Evolutionary conservation across 257 asterid genomes (phyloP), one percentile per base, ranked within the genome.

Genomic region (Fraxinus quadrangulata): DNA sequence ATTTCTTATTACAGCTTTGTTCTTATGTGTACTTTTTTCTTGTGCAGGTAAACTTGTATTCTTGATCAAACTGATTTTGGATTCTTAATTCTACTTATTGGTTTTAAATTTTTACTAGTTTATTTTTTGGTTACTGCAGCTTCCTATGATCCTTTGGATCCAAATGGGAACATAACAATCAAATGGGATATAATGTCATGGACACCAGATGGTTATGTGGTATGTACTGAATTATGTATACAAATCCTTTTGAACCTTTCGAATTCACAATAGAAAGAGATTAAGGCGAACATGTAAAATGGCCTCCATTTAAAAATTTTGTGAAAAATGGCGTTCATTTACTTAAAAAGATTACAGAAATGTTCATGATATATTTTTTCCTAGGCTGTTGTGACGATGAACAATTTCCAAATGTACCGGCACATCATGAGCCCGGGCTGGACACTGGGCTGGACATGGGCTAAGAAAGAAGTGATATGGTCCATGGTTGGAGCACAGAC

Each of bases 131-230:
- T 56, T 21, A 5, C 72, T 78, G 83, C 91, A 91, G 97, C 71
- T 73, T 97, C 97, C 5, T 94, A 91, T 81, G 99, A 94, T 78
- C 94, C 99, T 24, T 74, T 92, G 84, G 99, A 94, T 90, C 99
- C 99, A 0, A 90, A 72, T 28, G 99, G 99, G 70, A 92, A 94
- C 86, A 87, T 94, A 78, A 94, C 99, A 11, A 90, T 94, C 86
- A 94, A 88, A 89, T 94, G 99, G 99, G 99, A 94, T 75, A 70
- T 94, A 10, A 87, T 92, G 92, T 85, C 96, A 33, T 94, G 99
- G 99, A 91, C 97, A 51, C 88, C 96, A 13, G 99, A 94, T 81
- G 99, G 99, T 70, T 94, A 91, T 79, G 97, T 91, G 85, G 99
- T 94, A 26, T 51, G 94, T 81, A 23, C 36, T 1, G 24, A 67